Evolutionary conservation across 2,329 filamentous ascomycete genomes (phyloP).

Genomic region (Xylariaceae sp.): DNA sequence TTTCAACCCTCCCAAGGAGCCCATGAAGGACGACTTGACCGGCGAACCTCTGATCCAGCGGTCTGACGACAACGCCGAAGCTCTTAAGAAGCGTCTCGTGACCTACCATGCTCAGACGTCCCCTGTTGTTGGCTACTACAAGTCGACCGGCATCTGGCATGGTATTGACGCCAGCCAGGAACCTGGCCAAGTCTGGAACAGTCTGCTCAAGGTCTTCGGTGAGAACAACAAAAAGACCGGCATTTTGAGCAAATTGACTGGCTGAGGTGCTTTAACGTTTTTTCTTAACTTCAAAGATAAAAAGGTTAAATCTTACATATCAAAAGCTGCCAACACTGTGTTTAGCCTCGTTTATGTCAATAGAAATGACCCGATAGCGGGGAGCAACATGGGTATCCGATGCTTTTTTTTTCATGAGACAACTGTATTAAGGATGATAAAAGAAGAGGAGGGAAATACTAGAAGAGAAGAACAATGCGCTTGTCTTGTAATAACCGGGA

Average conservation of each 20-base stretch:
- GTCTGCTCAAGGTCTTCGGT: constrained; percentile 77
- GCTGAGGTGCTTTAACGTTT: constrained; percentile 23
- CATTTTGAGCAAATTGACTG: constrained; percentile 40
- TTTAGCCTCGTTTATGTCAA: not conserved
- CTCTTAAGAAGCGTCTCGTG: constrained; percentile 85
- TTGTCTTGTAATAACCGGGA: constrained; percentile 2
- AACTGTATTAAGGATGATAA: not conserved
- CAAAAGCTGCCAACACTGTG: too few relatives aligned
- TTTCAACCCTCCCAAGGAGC: constrained; percentile 93
- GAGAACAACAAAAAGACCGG: constrained; percentile 49
- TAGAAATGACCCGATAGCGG: not conserved
- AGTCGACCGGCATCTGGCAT: constrained; percentile 95
- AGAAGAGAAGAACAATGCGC: not conserved
- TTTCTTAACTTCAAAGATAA: not conserved
- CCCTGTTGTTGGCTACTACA: constrained; percentile 93
- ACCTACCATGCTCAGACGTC: constrained; percentile 94
- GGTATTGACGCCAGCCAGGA: constrained; percentile 93
- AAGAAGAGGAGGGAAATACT: not conserved
- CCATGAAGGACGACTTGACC: constrained; percentile 94
- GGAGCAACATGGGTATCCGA: not conserved
- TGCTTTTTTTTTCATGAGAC: constrained; percentile 1
- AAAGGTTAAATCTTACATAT: too few relatives aligned
- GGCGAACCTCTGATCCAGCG: constrained; percentile 95
- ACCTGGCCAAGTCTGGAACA: constrained; percentile 93
- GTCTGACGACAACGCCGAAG: constrained; percentile 93